Percentiles rank a stretch among this genome's conserved stretches.
Evolutionary conservation across 1,139 yeast genomes (phyloP).

Genomic region (Candida frijolesensis): DNA sequence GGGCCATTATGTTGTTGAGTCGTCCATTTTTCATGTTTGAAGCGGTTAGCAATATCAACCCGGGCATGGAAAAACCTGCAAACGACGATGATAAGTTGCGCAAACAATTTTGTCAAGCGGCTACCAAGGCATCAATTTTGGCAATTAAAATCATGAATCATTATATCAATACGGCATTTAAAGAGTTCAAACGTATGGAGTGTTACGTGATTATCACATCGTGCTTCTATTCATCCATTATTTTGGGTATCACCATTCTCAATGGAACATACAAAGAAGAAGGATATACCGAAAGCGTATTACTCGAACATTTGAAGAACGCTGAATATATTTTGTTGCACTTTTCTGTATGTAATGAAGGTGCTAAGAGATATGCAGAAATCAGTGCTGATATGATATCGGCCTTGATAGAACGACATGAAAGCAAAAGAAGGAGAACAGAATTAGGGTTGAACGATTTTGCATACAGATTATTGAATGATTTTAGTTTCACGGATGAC

Average conservation of each 20-base stretch:
- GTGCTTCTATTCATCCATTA: constrained; percentile 20
- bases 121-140: constrained; percentile 20
- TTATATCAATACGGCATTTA: constrained; percentile 18
- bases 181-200: constrained; percentile 17
- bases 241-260: constrained; percentile 20
- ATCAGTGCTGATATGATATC: constrained; percentile 19
- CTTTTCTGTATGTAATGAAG: constrained; percentile 19
- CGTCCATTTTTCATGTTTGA: constrained; percentile 47
- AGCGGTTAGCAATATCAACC: constrained; percentile 15
- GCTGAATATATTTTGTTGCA: constrained; percentile 18
- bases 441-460: constrained; percentile 5
- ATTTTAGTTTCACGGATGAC: constrained; percentile 19
- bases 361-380: constrained; percentile 20
- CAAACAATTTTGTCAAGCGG: constrained; percentile 19
- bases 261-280: constrained; percentile 18
- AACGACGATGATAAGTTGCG: constrained; percentile 12
- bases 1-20: constrained; percentile 43
- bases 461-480: constrained; percentile 16
- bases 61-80: constrained; percentile 6
- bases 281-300: constrained; percentile 19
- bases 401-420: constrained; percentile 15
- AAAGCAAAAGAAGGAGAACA: constrained; percentile 4
- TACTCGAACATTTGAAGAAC: constrained; percentile 16
- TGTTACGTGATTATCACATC: constrained; percentile 21
- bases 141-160: constrained; percentile 20